Percentiles rank a stretch among this genome's conserved stretches.
These are phyloP conservation scores for Penicillium psychrofluorescens DNA, from an alignment of 495 filamentous ascomycete genomes.

Conservation along the genomic window DNA sequence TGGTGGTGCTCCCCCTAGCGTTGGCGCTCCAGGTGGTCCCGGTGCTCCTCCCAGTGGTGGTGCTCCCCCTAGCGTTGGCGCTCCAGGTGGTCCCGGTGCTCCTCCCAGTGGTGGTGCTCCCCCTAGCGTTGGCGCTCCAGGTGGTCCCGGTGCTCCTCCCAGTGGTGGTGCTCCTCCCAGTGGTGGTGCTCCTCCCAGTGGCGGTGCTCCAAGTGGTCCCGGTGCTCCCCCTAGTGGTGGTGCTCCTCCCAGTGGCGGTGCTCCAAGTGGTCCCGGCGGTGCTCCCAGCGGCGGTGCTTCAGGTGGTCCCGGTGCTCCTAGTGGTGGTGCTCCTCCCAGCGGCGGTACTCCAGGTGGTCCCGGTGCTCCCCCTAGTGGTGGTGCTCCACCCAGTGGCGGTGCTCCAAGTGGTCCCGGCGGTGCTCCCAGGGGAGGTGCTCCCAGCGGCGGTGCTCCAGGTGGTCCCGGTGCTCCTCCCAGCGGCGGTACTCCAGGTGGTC, in stretches of 20 bases:
- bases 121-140: constrained; percentile 1
- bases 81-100: constrained; percentile 2
- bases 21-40: too few relatives aligned
- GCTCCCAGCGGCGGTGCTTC: too few relatives aligned
- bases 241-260: too few relatives aligned
- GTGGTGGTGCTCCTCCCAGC: constrained; percentile 1
- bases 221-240: too few relatives aligned
- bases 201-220: not conserved
- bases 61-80: too few relatives aligned
- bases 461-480: not conserved
- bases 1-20: too few relatives aligned
- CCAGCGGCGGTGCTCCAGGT: constrained; percentile 4
- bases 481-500: not conserved
- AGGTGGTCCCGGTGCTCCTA: not conserved
- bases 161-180: constrained; percentile 1
- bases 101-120: not conserved
- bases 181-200: constrained; percentile 1
- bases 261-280: too few relatives aligned
- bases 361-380: not conserved
- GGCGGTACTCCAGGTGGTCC: not conserved
- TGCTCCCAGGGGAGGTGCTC: not conserved
- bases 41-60: too few relatives aligned
- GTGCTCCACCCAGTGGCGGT: constrained; percentile 1
- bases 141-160: not conserved
- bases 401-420: constrained; percentile 1